Base-by-base conservation (phyloP, 495 filamentous ascomycete species). In the Aspergillus wentii region DNA sequence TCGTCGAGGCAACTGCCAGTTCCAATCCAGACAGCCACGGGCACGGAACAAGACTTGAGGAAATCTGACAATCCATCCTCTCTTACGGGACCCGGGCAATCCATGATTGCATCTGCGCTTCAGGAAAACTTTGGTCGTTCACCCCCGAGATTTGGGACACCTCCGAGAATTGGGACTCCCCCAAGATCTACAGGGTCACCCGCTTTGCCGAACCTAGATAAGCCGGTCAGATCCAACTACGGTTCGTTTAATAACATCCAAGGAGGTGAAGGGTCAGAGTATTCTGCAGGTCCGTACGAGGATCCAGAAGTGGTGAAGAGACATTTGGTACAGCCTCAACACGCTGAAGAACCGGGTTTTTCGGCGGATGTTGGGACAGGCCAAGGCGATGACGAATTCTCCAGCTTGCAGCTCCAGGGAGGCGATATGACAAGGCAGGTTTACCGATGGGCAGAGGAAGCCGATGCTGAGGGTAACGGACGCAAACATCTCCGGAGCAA, bases 351-450 rank as follows among this genome's bases (percentile, higher is more conserved):
- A 67, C 65, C 52, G 61, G 38, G 54, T 65, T 28, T 52, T 48
- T 65, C 51, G n/a, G 63, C 61, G 14, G 59, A 66, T 33, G 57
- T 69, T 19, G 72, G 57, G n/a, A 51, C 65, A 13, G 75, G 70
- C 27, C 57, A 75, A 29, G 78, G 74, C 15, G 76, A 80, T 9
- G 85, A 89, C 18, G 86, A 94, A 50, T 98, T 98, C 55, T 96
- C 90, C 18, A 95, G 90, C 61, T 60, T 98, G 47, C 79, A 79
- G 49, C 64, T 97, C 29, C 94, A 96, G 51, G 92, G 92, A 20
- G 92, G 92, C 23, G 92, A 98, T 56, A 83, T 96, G 26, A 95
- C 89, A 17, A 71, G 92, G 36, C 84, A 92, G 33, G 90, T 98
- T 35, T 98, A 98, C 57, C 81, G 84, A 29, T 96, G 91, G 83